A percentile compares a stretch with the other conserved stretches of the same genome.
These are phyloP conservation scores for Lentinus polychrous DNA, from an alignment of 1,284 basidiomycete genomes.

Conservation along the genomic window DNA sequence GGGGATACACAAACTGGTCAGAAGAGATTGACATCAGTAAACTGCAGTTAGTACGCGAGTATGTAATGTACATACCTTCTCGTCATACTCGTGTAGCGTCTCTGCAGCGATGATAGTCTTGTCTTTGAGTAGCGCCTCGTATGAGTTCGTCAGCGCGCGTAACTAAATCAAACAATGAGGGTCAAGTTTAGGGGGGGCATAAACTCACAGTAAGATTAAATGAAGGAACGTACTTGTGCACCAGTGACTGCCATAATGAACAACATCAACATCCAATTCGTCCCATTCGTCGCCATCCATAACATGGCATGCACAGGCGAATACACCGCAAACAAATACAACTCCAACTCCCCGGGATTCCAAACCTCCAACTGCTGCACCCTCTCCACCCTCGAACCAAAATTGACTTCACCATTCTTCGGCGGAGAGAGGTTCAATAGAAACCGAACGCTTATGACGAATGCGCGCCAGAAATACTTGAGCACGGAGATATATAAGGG, in stretches of 20 bases:
- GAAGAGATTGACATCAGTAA: conserved; percentile 6
- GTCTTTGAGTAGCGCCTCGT: conserved; percentile 66
- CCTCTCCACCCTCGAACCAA: conserved; percentile 31
- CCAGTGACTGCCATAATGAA: conserved; percentile 58
- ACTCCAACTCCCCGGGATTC: conserved; percentile 68
- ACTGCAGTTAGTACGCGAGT: conserved; percentile 2
- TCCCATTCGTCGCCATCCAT: conserved; percentile 62
- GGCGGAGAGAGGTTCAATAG: conserved; percentile 56
- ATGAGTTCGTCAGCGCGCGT: conserved; percentile 46
- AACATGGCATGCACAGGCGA: conserved; percentile 69
- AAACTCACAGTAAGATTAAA: neutral
- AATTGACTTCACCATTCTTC: conserved; percentile 32
- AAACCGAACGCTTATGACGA: conserved; percentile 56
- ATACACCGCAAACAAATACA: conserved; percentile 64
- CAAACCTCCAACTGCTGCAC: conserved; percentile 74
- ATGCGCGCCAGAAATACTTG: conserved; percentile 38
- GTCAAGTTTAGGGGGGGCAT: neutral
- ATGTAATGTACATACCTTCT: conserved; percentile 42
- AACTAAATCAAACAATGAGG: conserved; percentile 30
- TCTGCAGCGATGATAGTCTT: conserved; percentile 70
- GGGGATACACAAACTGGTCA: conserved; percentile 73
- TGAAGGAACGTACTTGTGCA: conserved; percentile 44
- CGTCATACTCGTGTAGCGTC: conserved; percentile 83
- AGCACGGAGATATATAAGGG: conserved; percentile 25
- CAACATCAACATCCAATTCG: conserved; percentile 69